Evolutionary conservation across 1,284 basidiomycete genomes (phyloP), one percentile per base, ranked within the genome.

Genomic region (Puccinia novopanici): DNA sequence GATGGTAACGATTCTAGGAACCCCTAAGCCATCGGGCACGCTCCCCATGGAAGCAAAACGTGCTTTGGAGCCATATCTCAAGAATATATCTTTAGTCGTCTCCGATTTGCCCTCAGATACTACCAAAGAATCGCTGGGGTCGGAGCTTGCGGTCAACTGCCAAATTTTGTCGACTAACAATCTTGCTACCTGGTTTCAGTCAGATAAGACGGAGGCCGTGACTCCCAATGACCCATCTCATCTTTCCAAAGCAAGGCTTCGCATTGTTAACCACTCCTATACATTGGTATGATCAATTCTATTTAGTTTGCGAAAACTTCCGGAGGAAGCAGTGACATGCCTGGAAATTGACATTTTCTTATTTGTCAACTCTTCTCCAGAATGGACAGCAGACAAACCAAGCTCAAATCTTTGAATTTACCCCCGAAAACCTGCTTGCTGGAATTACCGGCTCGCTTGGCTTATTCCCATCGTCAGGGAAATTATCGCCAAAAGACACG

Each of bases 381-480:
- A 40, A 40, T 37, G 59, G 30, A 27, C 42, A 71, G 10, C 42
- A 71, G 45, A 27, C 13, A 40, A 63, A 63, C 1, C 15, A 74
- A 22, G 42, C 22, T 15, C 34, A 50, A 63, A 54, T 78, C 0
- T 65, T 57, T 42, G 27, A 54, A 65, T 70, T 42, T 34, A 54
- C 52, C 0, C 65, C 65, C 30, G 50, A 76, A 30, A 52, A 50
- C 9, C 17, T 76, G 67, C 75, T 78, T n/a, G 76, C 76, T 30
- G 76, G 76, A 22, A 45, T 78, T n/a, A 78, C 76, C 5, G 76
- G 65, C 30, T 52, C 65, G 30, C 27, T 78, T 9, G 76, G 30
- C 19, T 3, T 78, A 42, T 54, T 78, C 45, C 76, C 76, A 10
- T 52, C n/a, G 37, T 19, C 34, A 17, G 63, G 54, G 4, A 71